Conservation (phyloP, 441 rosid genomes). For the Euphorbia celastroides region DNA sequence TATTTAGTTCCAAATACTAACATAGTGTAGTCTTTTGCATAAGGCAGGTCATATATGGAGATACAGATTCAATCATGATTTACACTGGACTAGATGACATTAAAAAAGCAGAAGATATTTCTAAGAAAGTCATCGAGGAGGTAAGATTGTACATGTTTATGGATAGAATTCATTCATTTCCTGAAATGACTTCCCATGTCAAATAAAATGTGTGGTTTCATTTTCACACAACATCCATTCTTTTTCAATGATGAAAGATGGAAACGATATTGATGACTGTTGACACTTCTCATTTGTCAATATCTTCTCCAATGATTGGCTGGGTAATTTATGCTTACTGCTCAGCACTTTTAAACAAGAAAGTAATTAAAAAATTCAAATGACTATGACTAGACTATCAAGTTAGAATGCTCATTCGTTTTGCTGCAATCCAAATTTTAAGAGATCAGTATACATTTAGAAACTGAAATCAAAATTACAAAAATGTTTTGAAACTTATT, state of each 20-base stretch:
- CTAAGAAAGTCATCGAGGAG: slow-evolving; percentile 85
- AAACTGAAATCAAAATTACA: background rate
- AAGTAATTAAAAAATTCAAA: background rate
- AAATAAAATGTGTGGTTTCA: background rate
- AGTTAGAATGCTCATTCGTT: background rate
- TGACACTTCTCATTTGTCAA: background rate
- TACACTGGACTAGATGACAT: slow-evolving; percentile 86
- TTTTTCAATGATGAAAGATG: background rate
- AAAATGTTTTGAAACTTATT: background rate
- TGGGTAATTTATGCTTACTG: background rate
- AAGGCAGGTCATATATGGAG: slow-evolving; percentile 90
- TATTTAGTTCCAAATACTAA: slow-evolving; percentile 14
- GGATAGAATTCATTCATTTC: background rate
- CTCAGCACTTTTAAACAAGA: background rate
- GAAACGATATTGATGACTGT: background rate
- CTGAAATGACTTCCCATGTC: background rate
- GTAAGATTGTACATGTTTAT: slow-evolving; percentile 34
- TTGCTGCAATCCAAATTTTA: background rate
- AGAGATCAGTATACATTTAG: background rate
- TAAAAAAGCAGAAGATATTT: slow-evolving; percentile 64
- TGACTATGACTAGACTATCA: background rate
- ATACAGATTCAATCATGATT: slow-evolving; percentile 98
- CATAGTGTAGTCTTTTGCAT: slow-evolving; percentile 23
- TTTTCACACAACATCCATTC: background rate
- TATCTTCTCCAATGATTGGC: background rate